Evolutionary conservation across 345 rosid genomes (phyloP), one percentile per base, ranked within the genome.

Genomic region (Citrus australasica): DNA sequence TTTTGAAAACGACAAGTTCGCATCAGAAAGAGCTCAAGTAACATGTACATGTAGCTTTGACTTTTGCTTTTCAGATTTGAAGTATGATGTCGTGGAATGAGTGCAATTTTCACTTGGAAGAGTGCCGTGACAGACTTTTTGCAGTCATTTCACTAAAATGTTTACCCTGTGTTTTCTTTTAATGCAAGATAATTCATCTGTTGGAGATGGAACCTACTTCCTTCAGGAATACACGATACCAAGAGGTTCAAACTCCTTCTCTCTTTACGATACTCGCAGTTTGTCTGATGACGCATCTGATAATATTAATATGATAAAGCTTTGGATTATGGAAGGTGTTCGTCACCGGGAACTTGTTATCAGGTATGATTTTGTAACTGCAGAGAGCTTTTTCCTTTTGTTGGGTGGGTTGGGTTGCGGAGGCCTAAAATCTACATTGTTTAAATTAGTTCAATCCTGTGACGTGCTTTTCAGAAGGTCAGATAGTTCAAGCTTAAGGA

Each of bases 181-280:
- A 40, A 13, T 46, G 28, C 64, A 78, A 92, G 98, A 84, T 87
- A 88, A 85, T 83, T 63, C 81, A 16, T 76, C 76, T 13, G 69
- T 48, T 64, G 80, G 82, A 80, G 92, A 88, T 76, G 98, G 98
- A 8, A 94, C 97, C 28, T 83, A 62, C 77, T 91, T 89, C 87
- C 90, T 89, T 79, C 91, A 89, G 67, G 97, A 88, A 74, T 93
- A 90, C 83, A 86, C 80, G 91, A 79, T 93, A 51, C 97, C 97
- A 8, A 86, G 90, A 82, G 79, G 85, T 62, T 90, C 92, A 69
- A 78, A 87, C 65, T 86, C 94, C 6, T 87, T 94, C 78, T 88
- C 94, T 82, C 84, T 93, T 53, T 91, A 84, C 17, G 97, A 93
- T 71, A 87, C 97, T 37, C 91, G 91, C 46, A 78, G 94, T 33